Evolutionary conservation across 208 protist genomes (phyloP).

Genomic region (Acanthamoeba divionensis): DNA sequence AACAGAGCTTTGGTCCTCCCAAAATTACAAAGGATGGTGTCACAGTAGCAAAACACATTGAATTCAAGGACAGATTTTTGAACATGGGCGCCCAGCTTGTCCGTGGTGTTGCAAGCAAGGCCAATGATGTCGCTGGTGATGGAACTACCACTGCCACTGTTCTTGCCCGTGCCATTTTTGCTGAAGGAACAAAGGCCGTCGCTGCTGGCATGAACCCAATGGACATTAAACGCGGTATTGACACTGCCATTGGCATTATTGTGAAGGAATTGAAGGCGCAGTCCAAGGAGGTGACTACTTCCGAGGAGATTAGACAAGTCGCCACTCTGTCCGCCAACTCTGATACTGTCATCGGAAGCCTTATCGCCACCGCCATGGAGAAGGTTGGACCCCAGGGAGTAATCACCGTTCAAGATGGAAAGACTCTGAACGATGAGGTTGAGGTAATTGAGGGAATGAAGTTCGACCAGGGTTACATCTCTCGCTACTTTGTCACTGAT

Average conservation of each 20-base stretch:
- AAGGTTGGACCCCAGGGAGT: conserved; percentile 98
- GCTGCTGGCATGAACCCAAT: conserved; percentile 98
- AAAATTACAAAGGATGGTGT: conserved; percentile 99
- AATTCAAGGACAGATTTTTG: conserved; percentile 96
- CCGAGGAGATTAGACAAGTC: conserved; percentile 95
- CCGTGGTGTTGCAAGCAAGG: conserved; percentile 93
- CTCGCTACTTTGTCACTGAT: conserved; percentile 98
- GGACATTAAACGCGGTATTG: conserved; percentile 97
- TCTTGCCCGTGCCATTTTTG: conserved; percentile 96
- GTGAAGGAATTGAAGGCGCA: conserved; percentile 86
- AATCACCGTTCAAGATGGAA: conserved; percentile 98
- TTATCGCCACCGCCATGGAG: conserved; percentile 98
- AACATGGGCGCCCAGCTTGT: conserved; percentile 96
- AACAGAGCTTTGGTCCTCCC: conserved; percentile 95
- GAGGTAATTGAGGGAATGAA: conserved; percentile 97
- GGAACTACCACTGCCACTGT: conserved; percentile 99
- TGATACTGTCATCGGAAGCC: conserved; percentile 94
- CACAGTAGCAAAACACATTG: conserved; percentile 98
- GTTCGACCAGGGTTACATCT: conserved; percentile 96
- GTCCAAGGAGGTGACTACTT: conserved; percentile 91
- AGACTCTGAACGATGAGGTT: conserved; percentile 95
- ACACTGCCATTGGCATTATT: conserved; percentile 91
- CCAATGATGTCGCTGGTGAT: conserved; percentile 97
- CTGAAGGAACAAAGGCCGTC: conserved; percentile 95
- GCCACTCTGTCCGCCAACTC: conserved; percentile 99